phyloP scores from a whole-genome alignment of 73 alveolate genomes.

The Diophrys appendiculata region DNA sequence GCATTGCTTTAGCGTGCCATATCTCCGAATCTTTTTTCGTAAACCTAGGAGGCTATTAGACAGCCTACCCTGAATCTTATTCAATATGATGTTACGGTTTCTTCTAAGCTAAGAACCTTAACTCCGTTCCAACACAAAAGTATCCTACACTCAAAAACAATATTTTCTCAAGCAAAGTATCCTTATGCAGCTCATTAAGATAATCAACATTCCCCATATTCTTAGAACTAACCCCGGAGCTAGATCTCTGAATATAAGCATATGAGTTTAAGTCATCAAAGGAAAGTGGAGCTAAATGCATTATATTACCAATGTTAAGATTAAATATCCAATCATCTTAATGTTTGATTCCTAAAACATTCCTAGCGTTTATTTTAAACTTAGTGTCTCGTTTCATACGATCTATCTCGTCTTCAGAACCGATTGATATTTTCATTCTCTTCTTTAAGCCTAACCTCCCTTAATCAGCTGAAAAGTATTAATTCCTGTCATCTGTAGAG shows the following conservation, averaged over 20 bases:
- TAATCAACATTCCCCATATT: background rate
- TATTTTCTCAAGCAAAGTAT: constrained; percentile 50
- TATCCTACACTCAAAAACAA: constrained; percentile 41
- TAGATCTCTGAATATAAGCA: no score
- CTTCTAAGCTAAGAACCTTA: constrained; percentile 40
- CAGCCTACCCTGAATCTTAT: background rate
- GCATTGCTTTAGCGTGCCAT: constrained; percentile 70
- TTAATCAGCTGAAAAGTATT: no score
- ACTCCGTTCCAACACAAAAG: constrained; percentile 63
- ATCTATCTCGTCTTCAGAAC: constrained; percentile 44
- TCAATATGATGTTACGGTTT: constrained; percentile 9
- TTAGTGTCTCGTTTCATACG: constrained; percentile 13
- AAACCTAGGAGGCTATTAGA: background rate
- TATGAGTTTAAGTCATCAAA: constrained; percentile 58
- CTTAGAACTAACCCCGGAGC: no score
- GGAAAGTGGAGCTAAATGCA: constrained; percentile 74
- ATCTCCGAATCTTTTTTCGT: constrained; percentile 56
- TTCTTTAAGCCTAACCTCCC: constrained; percentile 23
- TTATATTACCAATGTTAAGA: constrained; percentile 78
- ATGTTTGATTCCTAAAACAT: constrained; percentile 54
- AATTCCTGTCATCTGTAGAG: no score
- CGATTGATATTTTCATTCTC: constrained; percentile 24
- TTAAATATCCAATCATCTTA: constrained; percentile 81
- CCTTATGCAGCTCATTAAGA: constrained; percentile 30
- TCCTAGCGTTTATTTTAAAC: constrained; percentile 36